These are phyloP conservation scores for Pharus latifolius DNA, from an alignment of 176 grass and related monocot species.

Conservation along the genomic window DNA sequence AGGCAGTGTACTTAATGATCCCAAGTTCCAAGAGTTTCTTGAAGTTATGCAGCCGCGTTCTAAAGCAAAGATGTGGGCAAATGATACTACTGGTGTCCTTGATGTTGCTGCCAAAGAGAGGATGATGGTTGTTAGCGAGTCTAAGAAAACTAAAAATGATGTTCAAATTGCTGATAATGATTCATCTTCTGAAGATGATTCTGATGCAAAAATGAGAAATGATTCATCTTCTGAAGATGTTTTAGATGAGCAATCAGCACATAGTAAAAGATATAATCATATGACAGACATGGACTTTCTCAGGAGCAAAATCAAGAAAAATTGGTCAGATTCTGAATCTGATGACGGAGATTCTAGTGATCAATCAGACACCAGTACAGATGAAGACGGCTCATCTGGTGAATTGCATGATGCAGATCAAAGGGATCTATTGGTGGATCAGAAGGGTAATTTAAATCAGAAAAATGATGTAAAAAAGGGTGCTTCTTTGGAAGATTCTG, in stretches of 20 bases:
- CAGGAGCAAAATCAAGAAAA: constrained; percentile 86
- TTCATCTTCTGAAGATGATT: constrained; percentile 25
- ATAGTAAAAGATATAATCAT: constrained; percentile 23
- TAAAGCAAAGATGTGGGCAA: constrained; percentile 85
- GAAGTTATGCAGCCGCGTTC: constrained; percentile 82
- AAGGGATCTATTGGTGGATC: neutral
- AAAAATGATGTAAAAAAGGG: constrained; percentile 16
- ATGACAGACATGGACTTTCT: constrained; percentile 82
- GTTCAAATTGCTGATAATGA: constrained; percentile 5
- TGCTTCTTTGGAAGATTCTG: neutral
- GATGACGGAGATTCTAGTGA: constrained; percentile 42
- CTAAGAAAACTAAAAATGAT: constrained; percentile 18
- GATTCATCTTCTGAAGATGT: constrained; percentile 18
- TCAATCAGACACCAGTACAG: neutral
- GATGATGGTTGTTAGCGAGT: constrained; percentile 13
- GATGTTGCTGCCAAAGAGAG: constrained; percentile 26
- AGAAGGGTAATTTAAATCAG: constrained; percentile 14
- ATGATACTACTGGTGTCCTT: constrained; percentile 49
- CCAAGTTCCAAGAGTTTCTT: constrained; percentile 75
- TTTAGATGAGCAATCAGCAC: constrained; percentile 17
- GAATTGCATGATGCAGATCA: constrained; percentile 22
- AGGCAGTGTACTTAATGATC: constrained; percentile 35
- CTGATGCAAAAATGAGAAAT: constrained; percentile 17
- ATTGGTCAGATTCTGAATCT: constrained; percentile 92
- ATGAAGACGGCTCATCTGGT: constrained; percentile 21